Base-by-base conservation (phyloP, 352 stramenopile genomes). In the Phytophthora gonapodyides region DNA sequence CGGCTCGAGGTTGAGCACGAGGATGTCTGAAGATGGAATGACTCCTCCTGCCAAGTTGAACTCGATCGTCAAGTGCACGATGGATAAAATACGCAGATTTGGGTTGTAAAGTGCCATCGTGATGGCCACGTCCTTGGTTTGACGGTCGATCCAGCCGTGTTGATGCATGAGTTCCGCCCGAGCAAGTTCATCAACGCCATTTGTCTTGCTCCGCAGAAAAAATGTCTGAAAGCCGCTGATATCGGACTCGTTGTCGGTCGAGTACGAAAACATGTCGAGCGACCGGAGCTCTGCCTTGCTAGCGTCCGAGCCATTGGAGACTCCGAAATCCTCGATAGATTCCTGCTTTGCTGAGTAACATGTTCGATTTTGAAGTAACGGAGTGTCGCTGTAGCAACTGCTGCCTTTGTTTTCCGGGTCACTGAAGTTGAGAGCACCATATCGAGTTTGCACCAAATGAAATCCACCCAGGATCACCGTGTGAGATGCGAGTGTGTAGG, bases 391-490 rank as follows among this genome's bases (percentile, higher is more conserved):
- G 35, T 84, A 86, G 44, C 79, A 89, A 31, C 35, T 71, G 10
- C 69, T 76, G 24, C 69, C 67, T 48, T 65, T 74, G 21, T 76
- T 80, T 3, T 55, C 52, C 0, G 59, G 36, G 7, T 72, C 58
- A 13, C 70, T 82, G 34, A 75, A 82, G 37, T 87, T 88, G 34
- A 88, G 65, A 1, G 69, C 51, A 8, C 43, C 57, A 44, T 83
- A 88, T 3, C 79, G 58, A 24, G 58, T 79, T 53, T 91, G 82
- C 36, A 82, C 55, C 30, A 91, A n/a, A 40, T 89, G 73, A 63
- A 91, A 91, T 19, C 82, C 79, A 7, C 79, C 77, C 10, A 91
- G 67, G 33, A 91, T 88, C 8, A 80, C 53, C 0, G 75, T 91
- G 42, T 88, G 79, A 2, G 79, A 79, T 10, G 82, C 82, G 19